Conservation (phyloP, 768 basidiomycete genomes). For the Pisolithus microcarpus region DNA sequence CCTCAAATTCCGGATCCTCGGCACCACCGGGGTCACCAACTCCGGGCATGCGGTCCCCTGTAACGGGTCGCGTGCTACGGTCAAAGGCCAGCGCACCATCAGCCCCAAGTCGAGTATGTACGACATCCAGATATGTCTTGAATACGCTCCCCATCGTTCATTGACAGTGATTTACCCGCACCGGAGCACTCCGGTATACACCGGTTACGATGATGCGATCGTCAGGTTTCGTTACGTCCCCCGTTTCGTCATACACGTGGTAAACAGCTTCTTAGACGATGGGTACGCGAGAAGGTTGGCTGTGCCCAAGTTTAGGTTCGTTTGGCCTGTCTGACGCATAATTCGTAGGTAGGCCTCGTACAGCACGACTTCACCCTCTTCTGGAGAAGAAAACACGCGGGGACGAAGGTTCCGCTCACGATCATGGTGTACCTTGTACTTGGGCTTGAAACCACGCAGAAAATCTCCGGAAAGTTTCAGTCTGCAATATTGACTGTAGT, state of each 20-base stretch:
- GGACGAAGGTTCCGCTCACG: slow-evolving; percentile 50
- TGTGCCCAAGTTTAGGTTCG: slow-evolving; percentile 87
- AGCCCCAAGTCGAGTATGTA: slow-evolving; percentile 77
- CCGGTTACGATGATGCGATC: slow-evolving; percentile 88
- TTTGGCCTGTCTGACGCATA: slow-evolving; percentile 89
- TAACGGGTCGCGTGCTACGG: slow-evolving; percentile 63
- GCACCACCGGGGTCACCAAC: slow-evolving; percentile 65
- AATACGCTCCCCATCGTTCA: slow-evolving; percentile 90
- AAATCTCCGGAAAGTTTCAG: slow-evolving; percentile 86
- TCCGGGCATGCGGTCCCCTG: slow-evolving; percentile 62
- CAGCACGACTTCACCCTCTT: slow-evolving; percentile 57
- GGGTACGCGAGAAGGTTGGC: slow-evolving; percentile 83
- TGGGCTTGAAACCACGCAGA: slow-evolving; percentile 86
- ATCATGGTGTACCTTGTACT: slow-evolving; percentile 74
- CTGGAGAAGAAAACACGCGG: slow-evolving; percentile 46
- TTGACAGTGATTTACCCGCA: slow-evolving; percentile 90
- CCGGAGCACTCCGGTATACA: slow-evolving; percentile 91
- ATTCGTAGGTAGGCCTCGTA: slow-evolving; percentile 79
- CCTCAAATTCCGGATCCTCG: slow-evolving; percentile 56
- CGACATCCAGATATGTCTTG: slow-evolving; percentile 95
- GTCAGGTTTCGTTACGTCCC: slow-evolving; percentile 93
- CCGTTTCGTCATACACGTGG: slow-evolving; percentile 92
- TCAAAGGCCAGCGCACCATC: slow-evolving; percentile 64
- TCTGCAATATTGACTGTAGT: slow-evolving; percentile 90
- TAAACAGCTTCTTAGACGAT: slow-evolving; percentile 72